phyloP scores from a whole-genome alignment of 306 rosid species.

The Trichosanthes truncata region DNA sequence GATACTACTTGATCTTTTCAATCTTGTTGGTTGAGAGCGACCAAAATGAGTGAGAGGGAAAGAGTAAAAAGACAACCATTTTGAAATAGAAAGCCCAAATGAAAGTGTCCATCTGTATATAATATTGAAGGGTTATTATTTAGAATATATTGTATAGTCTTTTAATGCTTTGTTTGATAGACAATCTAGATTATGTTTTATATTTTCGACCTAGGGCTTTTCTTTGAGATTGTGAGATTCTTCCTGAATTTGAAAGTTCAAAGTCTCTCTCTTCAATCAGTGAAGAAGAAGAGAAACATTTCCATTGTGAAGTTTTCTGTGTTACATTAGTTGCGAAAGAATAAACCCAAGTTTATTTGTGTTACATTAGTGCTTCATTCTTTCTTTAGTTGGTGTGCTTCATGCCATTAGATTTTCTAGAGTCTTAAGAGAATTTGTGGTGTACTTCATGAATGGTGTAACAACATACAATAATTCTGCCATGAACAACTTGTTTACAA shows the following conservation, averaged over 20 bases:
- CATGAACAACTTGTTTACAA: conserved; percentile 22
- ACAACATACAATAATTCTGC: conserved; percentile 25
- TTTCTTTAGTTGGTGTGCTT: not conserved
- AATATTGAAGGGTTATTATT: too few species aligned
- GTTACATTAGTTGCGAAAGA: not conserved
- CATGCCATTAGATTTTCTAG: conserved; percentile 2
- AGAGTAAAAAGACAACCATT: not conserved
- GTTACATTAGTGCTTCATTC: not conserved
- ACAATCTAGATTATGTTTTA: too few species aligned
- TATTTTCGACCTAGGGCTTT: not conserved
- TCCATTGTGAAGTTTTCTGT: not conserved
- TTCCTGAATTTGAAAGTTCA: not conserved
- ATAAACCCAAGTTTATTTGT: not conserved
- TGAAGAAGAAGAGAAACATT: not conserved
- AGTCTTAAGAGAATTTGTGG: not conserved
- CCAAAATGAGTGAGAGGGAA: too few species aligned
- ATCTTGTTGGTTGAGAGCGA: not conserved
- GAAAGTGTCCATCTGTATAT: not conserved
- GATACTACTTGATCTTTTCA: not conserved
- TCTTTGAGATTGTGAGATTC: not conserved
- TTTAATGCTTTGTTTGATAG: too few species aligned
- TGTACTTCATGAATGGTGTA: conserved; percentile 20
- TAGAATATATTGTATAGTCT: too few species aligned
- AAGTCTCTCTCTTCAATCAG: not conserved
- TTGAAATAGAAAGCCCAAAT: not conserved